Base-by-base conservation (phyloP, 306 rosid species). In the Mucuna pruriens region DNA sequence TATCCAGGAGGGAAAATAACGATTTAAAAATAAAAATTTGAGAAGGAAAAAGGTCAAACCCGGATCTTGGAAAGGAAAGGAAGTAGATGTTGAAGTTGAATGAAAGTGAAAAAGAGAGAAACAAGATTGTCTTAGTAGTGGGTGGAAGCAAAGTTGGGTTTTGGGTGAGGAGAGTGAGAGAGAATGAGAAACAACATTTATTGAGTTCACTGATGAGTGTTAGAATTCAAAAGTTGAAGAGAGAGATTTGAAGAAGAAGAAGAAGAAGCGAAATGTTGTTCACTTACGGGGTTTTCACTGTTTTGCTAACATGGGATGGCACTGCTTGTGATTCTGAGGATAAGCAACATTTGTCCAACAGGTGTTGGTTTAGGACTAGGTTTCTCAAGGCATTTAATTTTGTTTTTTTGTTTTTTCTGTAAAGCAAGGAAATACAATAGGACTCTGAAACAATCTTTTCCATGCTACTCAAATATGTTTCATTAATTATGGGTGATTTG, bases 81-180 rank as follows among this genome's bases (percentile, higher is more conserved):
- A 36, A 54, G 68, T 23, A 20, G 38, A 16, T 8, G 72, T 22
- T 42, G 72, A 42, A 62, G 60, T 15, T n/a, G 31, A 77, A 83
- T 10, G 78, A 77, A 68, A 54, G 52, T 71, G 76, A 48, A 34
- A 34, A 40, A 25, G 15, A 55, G 49, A 44, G 36, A 74, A 20
- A 52, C 3, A 29, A 12, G 51, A 52, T 26, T 42, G 58, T 20
- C 31, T 11, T n/a, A 29, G 10, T 11, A 61, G 20, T 60, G 72
- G n/a, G 58, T 29, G 29, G 76, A 54, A 55, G 42, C 64, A 42
- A 60, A 58, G 52, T 57, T 66, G 78, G 71, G 81, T 42, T 60
- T 60, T 26, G 38, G 10, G 0, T 26, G 19, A 26, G 66, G 19
- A 4, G n/a, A 29, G 60, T 42, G 51, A 64, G 48, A 34, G 6